A percentile compares a stretch with the other conserved stretches of the same genome.
These are phyloP conservation scores for Eurotiales sp. DNA, from an alignment of 2,329 filamentous ascomycete genomes.

Conservation along the genomic window DNA sequence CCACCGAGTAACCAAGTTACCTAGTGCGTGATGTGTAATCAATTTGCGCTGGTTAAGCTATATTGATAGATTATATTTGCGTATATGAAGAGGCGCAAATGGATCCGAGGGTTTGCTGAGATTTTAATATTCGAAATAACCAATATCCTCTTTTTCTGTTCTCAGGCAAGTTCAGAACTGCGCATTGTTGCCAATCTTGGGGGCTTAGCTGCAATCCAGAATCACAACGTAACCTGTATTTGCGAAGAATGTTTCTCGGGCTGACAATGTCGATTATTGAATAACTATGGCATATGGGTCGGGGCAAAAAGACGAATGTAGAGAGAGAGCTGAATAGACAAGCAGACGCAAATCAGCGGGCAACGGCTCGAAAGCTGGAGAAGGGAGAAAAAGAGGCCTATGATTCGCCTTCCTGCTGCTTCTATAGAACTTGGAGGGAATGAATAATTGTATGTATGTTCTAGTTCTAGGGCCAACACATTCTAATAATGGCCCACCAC, in stretches of 20 bases:
- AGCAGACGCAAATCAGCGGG: neutral
- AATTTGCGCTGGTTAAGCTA: neutral
- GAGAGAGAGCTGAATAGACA: neutral
- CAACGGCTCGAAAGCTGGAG: neutral
- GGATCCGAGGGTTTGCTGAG: too few species aligned
- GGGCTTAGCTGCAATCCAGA: neutral
- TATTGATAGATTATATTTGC: neutral
- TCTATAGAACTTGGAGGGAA: neutral
- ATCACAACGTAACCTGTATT: neutral
- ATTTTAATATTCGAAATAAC: neutral
- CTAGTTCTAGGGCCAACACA: conserved; percentile 4
- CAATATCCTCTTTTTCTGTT: neutral
- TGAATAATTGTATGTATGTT: neutral
- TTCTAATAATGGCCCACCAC: conserved; percentile 4
- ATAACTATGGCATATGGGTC: neutral
- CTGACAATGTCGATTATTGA: neutral
- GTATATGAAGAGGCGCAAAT: neutral
- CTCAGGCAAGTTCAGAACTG: neutral
- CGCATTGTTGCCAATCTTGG: neutral
- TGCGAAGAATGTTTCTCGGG: conserved; percentile 1
- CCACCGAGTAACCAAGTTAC: neutral
- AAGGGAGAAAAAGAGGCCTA: neutral
- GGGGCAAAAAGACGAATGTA: neutral
- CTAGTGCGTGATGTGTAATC: neutral
- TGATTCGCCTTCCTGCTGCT: neutral